Evolutionary conservation across 208 protist genomes (phyloP), one percentile per base, ranked within the genome.

Genomic region (Blastocrithidia nonstop): DNA sequence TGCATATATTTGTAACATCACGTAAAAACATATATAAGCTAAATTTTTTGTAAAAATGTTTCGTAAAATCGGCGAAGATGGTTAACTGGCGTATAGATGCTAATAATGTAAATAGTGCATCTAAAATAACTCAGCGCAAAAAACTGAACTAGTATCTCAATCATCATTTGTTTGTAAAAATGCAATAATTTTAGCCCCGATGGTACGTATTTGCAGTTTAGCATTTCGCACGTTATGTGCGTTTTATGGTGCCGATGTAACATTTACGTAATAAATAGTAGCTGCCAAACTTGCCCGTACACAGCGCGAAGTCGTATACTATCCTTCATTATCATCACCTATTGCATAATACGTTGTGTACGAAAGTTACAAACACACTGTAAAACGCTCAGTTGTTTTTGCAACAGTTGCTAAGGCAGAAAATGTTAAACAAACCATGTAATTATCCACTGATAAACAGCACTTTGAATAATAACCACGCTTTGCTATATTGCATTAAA

Each of bases 221-320:
- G 86, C 89, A 6, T 93, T 97, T 48, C 86, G 96, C n/a, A 45
- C 93, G 4, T 55, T 97, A 8, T 85, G 85, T 33, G 65, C 77
- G 3, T 47, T 70, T 0, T 74, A 96, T 46, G 97, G 96, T 27
- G 95, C 95, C 0, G 92, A 97, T 64, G 70, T 97, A n/a, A 84
- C 97, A 1, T 99, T 97, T 57, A 87, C 78, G 0, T 95, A 99
- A 54, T 96, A 99, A 57, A 52, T 97, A n/a, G 84, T 98, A 13
- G 93, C 94, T 20, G 74, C 87, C n/a, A 96, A 95, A 39, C 48
- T 98, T 22, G 31, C 38, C 7, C 59, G 72, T 26, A 85, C 71
- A 29, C 50, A 52, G 8, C 54, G 83, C 8, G 66, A 81, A 35
- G 56, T 87, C 5, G 72, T 79, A 53, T 26, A 28, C 19, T 84